Conservation (phyloP, 2,329 filamentous ascomycete genomes). For the Ophiostoma sp. region DNA sequence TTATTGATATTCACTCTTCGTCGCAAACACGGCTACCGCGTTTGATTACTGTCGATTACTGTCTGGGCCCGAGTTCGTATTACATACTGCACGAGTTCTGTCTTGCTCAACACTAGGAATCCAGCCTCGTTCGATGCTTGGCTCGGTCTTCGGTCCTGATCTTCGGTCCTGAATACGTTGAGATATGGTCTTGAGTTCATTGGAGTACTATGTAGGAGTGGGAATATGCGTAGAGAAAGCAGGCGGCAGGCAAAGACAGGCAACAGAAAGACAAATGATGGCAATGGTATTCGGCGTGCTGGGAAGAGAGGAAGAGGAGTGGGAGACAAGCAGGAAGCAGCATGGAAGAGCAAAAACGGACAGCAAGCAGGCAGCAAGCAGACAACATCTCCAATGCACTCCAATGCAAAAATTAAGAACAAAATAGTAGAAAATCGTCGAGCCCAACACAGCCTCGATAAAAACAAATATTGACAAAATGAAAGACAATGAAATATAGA, state of each 20-base stretch:
- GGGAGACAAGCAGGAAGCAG: background rate
- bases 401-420: conserved; percentile 6
- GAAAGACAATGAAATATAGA: background rate
- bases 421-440: conserved; percentile 2
- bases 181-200: background rate
- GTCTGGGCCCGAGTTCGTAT: background rate
- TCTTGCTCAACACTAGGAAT: no score
- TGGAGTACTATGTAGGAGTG: background rate
- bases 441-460: background rate
- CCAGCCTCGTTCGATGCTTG: no score
- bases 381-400: conserved; percentile 5
- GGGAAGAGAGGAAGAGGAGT: background rate
- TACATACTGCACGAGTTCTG: no score
- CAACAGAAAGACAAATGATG: background rate
- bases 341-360: background rate
- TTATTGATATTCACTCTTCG: background rate
- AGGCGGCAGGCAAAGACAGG: background rate
- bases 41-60: conserved; percentile 1
- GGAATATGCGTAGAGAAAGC: background rate
- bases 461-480: background rate
- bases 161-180: background rate
- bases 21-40: background rate
- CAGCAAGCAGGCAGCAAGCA: conserved; percentile 3
- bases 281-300: conserved; percentile 6
- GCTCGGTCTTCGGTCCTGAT: no score